Base-by-base conservation (phyloP, 1,284 basidiomycete genomes). In the Malassezia japonica region DNA sequence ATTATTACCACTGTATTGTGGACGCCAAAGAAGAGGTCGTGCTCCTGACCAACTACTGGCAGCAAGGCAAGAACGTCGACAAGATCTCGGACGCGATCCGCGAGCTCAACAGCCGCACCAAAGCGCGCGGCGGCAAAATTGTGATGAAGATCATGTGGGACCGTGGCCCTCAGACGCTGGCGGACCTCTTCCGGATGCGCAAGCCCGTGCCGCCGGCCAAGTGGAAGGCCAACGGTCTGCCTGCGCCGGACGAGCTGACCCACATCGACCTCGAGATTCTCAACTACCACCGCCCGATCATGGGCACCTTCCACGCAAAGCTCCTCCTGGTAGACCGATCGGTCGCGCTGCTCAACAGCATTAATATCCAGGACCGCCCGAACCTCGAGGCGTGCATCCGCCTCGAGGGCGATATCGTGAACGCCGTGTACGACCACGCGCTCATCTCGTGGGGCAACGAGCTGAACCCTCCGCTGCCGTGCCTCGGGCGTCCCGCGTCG, bases 231-330 rank as follows among this genome's bases (percentile, higher is more conserved):
- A 70, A 72, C 41, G 69, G 69, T 10, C 57, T 72, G 16, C 69
- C 69, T 8, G 55, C 59, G 6, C 47, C 60, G 16, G 31, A 48
- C 10, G 67, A 72, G 39, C 58, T 72, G 12, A 59, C 65, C 1
- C 58, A 67, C 34, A 55, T 72, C 18, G 57, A 50, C 39, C 56
- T 72, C 47, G 64, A 72, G 57, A 62, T 72, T 7, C 56, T 72
- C 39, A 73, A 71, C 50, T 74, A 72, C 40, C 71, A 72, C 35
- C 61, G 65, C 15, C 67, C 69, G 8, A 52, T 69, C 21, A 62
- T 70, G 41, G 84, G 83, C 27, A 86, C 84, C 0, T 87, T 86
- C 74, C 85, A 87, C 62, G 81, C 82, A 37, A 86, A 87, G 69
- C 84, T 83, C 57, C 76, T 85, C 67, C 76, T 86, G 47, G 81